These are phyloP conservation scores for Gnomoniopsis smithogilvyi DNA, from an alignment of 2,329 filamentous ascomycete genomes.

Conservation along the genomic window DNA sequence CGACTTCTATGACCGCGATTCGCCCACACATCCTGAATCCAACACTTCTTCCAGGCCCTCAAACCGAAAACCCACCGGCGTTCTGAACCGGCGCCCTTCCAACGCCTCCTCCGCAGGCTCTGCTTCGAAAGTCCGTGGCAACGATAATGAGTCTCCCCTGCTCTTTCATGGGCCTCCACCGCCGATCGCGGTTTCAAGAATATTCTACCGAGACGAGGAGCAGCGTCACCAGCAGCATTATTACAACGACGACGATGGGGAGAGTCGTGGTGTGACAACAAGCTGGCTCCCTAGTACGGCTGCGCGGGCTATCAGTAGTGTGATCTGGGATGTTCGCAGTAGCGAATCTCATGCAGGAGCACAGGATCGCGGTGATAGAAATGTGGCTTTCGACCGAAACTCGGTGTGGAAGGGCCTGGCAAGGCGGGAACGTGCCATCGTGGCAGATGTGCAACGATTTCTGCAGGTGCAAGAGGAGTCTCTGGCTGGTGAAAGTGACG, in stretches of 20 bases:
- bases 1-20: slow-evolving; percentile 12
- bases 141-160: slow-evolving; percentile 30
- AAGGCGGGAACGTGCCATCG: slow-evolving; percentile 42
- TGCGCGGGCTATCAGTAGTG: slow-evolving; percentile 28
- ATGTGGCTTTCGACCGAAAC: slow-evolving; percentile 33
- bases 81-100: slow-evolving; percentile 14
- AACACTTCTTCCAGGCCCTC: slow-evolving; percentile 4
- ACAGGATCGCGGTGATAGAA: slow-evolving; percentile 12
- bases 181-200: slow-evolving; percentile 43
- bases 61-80: slow-evolving; percentile 16
- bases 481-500: slow-evolving; percentile 30
- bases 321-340: slow-evolving; percentile 34
- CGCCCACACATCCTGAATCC: neutral
- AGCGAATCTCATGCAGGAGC: slow-evolving; percentile 3
- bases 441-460: slow-evolving; percentile 44
- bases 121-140: slow-evolving; percentile 25
- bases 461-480: slow-evolving; percentile 48
- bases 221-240: slow-evolving; percentile 26
- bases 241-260: slow-evolving; percentile 5
- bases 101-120: slow-evolving; percentile 17
- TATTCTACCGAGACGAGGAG: slow-evolving; percentile 33
- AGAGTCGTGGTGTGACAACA: neutral
- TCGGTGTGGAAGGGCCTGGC: slow-evolving; percentile 45
- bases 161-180: slow-evolving; percentile 50
- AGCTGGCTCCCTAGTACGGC: slow-evolving; percentile 24